A percentile compares a stretch with the other conserved stretches of the same genome.
Evolutionary conservation across 495 filamentous ascomycete genomes (phyloP).

Genomic region (Aspergillus affinis): DNA sequence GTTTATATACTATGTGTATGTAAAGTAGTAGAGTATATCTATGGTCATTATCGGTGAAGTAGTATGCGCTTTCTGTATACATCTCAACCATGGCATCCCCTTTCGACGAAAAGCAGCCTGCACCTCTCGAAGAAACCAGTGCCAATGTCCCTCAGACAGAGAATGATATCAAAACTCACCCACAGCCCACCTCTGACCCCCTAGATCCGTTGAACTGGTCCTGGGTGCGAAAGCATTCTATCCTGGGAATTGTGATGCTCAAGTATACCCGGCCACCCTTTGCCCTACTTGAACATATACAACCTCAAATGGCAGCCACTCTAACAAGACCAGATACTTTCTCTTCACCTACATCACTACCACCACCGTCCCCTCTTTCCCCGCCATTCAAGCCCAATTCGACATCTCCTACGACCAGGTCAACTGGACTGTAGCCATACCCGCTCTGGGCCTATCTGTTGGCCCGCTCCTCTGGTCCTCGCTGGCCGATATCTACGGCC

Average conservation of each 20-base stretch:
- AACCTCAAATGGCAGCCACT: conserved; percentile 3
- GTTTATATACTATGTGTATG: neutral
- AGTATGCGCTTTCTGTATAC: neutral
- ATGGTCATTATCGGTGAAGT: neutral
- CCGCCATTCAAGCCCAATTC: conserved; percentile 50
- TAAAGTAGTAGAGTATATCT: no score
- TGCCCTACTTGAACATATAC: neutral
- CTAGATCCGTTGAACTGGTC: conserved; percentile 63
- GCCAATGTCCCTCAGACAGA: conserved; percentile 16
- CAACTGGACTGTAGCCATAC: conserved; percentile 65
- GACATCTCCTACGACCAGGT: conserved; percentile 50
- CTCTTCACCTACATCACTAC: conserved; percentile 66
- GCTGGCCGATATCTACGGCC: conserved; percentile 57
- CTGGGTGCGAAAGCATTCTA: conserved; percentile 46
- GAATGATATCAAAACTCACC: conserved; percentile 42
- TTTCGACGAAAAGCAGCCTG: conserved; percentile 8
- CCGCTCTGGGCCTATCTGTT: conserved; percentile 56
- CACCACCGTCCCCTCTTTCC: conserved; percentile 59
- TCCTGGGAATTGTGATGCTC: conserved; percentile 58
- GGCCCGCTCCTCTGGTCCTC: conserved; percentile 61
- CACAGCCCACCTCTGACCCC: conserved; percentile 51
- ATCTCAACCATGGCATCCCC: neutral
- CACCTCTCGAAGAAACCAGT: conserved; percentile 9
- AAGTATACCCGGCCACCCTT: conserved; percentile 33
- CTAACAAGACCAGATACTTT: conserved; percentile 48